Percentiles rank a stretch among this genome's conserved stretches.
Evolutionary conservation across 495 filamentous ascomycete species (phyloP).

Genomic region (Pseudevernia furfuracea): DNA sequence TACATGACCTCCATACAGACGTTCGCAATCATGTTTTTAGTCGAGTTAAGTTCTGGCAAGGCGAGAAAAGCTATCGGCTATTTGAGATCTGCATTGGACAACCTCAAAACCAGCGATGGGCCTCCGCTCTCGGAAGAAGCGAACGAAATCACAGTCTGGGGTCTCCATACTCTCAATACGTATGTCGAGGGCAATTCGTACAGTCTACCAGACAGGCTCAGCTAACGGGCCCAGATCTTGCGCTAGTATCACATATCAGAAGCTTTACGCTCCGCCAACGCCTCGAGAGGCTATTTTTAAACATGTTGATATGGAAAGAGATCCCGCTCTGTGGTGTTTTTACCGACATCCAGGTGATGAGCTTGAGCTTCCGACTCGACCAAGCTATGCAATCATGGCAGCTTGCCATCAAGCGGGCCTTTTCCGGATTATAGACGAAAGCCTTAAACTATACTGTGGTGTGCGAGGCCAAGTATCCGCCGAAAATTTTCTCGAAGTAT

Average conservation of each 20-base stretch:
- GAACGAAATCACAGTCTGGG: constrained; percentile 22
- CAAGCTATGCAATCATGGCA: constrained; percentile 20
- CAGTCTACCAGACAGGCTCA: neutral
- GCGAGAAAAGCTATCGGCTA: constrained; percentile 32
- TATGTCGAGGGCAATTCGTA: constrained; percentile 4
- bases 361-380: constrained; percentile 17
- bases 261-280: constrained; percentile 17
- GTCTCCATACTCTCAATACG: constrained; percentile 24
- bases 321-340: constrained; percentile 22
- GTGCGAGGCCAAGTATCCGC: constrained; percentile 26
- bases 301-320: constrained; percentile 16
- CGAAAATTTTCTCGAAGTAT: constrained; percentile 26
- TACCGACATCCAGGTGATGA: constrained; percentile 24
- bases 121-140: constrained; percentile 18
- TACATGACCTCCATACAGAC: constrained; percentile 30
- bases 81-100: constrained; percentile 28
- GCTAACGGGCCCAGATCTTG: constrained; percentile 17
- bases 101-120: constrained; percentile 9
- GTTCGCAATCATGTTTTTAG: constrained; percentile 33
- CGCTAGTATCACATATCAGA: constrained; percentile 23
- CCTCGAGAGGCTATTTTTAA: constrained; percentile 11
- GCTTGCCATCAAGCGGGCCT: constrained; percentile 30
- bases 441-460: constrained; percentile 32
- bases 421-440: constrained; percentile 31
- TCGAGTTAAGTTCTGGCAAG: constrained; percentile 29